Evolutionary conservation across 176 grass and related monocot genomes (phyloP), one percentile per base, ranked within the genome.

Genomic region (Aegilops longissima): DNA sequence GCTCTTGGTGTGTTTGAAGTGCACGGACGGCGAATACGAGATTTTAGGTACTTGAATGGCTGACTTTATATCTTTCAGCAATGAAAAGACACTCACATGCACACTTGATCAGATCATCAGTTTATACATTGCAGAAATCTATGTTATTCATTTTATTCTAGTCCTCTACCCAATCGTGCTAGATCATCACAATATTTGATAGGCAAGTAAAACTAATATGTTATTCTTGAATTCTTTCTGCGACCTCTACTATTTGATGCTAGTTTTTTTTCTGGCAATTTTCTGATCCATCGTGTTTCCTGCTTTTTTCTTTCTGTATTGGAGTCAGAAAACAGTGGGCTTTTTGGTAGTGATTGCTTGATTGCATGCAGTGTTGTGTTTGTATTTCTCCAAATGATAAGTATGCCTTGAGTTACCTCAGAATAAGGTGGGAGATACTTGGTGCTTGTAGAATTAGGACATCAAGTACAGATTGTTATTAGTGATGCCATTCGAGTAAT

Each of bases 1-100:
- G 97, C 97, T 81, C 93, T 98, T 93, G 97, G 97, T 65, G 94
- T 98, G 68, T 98, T 98, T 91, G 97, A 98, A 94, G 97, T 98
- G 68, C 94, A 98, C 80, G 97, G 94, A 38, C 97, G 94, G 44
- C 93, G 92, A 80, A 98, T 96, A 91, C 83, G 92, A 85, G 97
- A 96, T 87, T 98, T 98, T 89, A 98, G 94, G 94, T 98, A 93
- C 75, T 69, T 13, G 12, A 85, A 66, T 84, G 86, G 44, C 81
- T 73, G 31, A 10, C 31, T 47, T 70, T 71, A 66, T 78, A 82
- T 61, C 44, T 87, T 70, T 71, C 58, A 67, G 23, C 17, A 79
- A 65, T 82, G 79, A 38, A 85, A 75, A 61, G 36, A 68, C 45
- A 24, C 49, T 49, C 23, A 73, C 21, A 87, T 68, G 35, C 66